Evolutionary conservation across 352 stramenopile species (phyloP), one percentile per base, ranked within the genome.

Genomic region (Phytophthora niederhauseri): DNA sequence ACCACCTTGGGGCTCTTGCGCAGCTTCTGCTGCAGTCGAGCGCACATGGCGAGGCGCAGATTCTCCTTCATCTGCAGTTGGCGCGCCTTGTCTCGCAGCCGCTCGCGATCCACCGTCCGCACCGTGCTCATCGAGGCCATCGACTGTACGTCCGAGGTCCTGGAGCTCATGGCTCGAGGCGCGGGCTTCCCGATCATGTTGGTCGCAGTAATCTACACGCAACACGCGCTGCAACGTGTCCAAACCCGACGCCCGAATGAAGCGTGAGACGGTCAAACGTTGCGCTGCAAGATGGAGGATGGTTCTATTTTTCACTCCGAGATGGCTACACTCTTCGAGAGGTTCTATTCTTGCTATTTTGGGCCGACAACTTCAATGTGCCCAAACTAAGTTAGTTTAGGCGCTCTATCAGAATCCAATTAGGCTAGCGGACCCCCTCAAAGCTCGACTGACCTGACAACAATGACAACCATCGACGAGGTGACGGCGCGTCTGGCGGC

Each of bases 31-130:
- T 94, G 86, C 55, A 94, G 77, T 53, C 86, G 86, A 8, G 80
- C 82, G 51, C 86, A 94, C 69, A 94, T 81, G 34, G 76, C 69
- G 19, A 93, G 72, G 0, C 85, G 80, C 75, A 89, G 68, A 26
- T 81, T 89, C 41, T 92, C 85, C 20, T 87, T 84, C 84, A 94
- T 92, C 61, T 93, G 84, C 56, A 93, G 64, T 48, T 82, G 72
- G 4, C 79, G 75, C 24, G 84, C 86, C 45, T 90, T 90, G 57
- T 90, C 84, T 41, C 84, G 78, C 17, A 94, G 79, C 52, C 84
- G 79, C 50, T 92, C 84, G 28, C 80, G 82, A 66, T 92, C 81
- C 53, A 92, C 73, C 0, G 86, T 90, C 9, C 81, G 77, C 30
- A 89, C 62, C 0, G 86, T 88, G 51, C 45, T 67, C 17, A 73